Conservation (phyloP, 2,329 filamentous ascomycete species). For the Pyricularia sp. region DNA sequence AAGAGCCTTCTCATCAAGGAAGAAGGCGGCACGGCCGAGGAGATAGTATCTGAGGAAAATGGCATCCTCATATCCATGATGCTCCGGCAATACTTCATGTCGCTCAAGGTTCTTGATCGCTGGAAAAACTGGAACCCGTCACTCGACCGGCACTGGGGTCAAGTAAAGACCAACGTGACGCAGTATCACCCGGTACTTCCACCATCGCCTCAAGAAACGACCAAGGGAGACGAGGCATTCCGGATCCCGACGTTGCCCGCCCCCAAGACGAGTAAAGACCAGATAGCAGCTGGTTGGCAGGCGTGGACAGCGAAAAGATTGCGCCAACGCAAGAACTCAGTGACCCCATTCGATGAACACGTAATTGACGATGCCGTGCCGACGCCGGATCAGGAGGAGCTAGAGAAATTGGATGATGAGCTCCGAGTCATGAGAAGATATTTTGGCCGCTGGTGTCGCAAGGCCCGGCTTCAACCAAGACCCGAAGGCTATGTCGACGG, state of each 20-base stretch:
- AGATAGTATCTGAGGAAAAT: constrained; percentile 74
- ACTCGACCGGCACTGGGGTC: constrained; percentile 51
- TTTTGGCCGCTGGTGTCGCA: constrained; percentile 58
- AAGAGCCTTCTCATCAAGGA: constrained; percentile 59
- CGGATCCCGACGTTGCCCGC: constrained; percentile 6
- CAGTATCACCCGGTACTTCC: constrained; percentile 33
- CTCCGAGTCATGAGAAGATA: constrained; percentile 55
- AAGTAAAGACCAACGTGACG: constrained; percentile 49
- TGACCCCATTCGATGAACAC: constrained; percentile 29
- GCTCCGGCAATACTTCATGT: constrained; percentile 84
- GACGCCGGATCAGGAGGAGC: constrained; percentile 25
- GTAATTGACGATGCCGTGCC: constrained; percentile 22
- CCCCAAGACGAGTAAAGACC: background rate
- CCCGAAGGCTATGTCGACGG: constrained; percentile 43
- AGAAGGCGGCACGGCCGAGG: constrained; percentile 63
- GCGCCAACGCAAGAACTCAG: constrained; percentile 18
- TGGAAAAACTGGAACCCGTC: constrained; percentile 61
- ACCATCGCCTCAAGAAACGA: constrained; percentile 18
- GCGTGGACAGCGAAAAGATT: constrained; percentile 23
- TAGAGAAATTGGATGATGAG: constrained; percentile 28
- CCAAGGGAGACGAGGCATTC: constrained; percentile 13
- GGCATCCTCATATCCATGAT: constrained; percentile 78
- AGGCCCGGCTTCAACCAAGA: constrained; percentile 46
- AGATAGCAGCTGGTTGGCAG: constrained; percentile 18
- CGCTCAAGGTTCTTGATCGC: constrained; percentile 63